Percentiles rank a stretch among this genome's conserved stretches.
phyloP scores from a whole-genome alignment of 2,329 filamentous ascomycete genomes.

The Aspergillus terreus region DNA sequence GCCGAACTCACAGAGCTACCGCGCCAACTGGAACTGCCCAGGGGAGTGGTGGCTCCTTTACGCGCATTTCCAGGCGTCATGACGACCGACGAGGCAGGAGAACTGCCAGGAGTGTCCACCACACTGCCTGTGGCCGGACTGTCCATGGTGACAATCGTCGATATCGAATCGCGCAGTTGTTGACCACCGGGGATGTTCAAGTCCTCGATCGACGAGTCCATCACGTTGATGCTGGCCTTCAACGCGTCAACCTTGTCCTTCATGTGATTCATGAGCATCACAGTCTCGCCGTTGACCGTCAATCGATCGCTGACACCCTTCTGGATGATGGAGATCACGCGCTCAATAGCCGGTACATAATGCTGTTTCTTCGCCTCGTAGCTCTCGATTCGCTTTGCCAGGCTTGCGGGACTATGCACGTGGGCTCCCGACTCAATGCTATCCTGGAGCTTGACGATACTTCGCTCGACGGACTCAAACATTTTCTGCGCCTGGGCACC shows the following conservation, averaged over 20 bases:
- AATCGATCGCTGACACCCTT: slow-evolving; percentile 93
- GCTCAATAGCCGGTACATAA: slow-evolving; percentile 88
- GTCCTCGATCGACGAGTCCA: slow-evolving; percentile 73
- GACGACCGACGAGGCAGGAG: slow-evolving; percentile 64
- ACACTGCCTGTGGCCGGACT: slow-evolving; percentile 67
- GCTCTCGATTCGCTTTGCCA: slow-evolving; percentile 81
- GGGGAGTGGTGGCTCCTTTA: slow-evolving; percentile 46
- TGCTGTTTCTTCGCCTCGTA: slow-evolving; percentile 95
- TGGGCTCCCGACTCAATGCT: slow-evolving; percentile 72
- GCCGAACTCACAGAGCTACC: slow-evolving; percentile 43
- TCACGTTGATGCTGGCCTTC: slow-evolving; percentile 71
- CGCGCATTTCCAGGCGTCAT: slow-evolving; percentile 51
- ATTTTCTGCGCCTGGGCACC: slow-evolving; percentile 91
- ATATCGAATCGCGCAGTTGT: slow-evolving; percentile 86
- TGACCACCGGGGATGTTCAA: slow-evolving; percentile 60
- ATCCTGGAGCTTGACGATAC: slow-evolving; percentile 76
- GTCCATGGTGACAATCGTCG: slow-evolving; percentile 83
- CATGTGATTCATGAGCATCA: slow-evolving; percentile 81
- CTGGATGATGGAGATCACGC: slow-evolving; percentile 87
- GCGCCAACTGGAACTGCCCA: slow-evolving; percentile 44
- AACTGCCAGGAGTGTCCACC: slow-evolving; percentile 68
- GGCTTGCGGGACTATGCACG: slow-evolving; percentile 63
- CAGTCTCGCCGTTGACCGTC: slow-evolving; percentile 92
- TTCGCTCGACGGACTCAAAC: slow-evolving; percentile 91
- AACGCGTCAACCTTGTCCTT: slow-evolving; percentile 75